Evolutionary conservation across 805 yeast species (phyloP).

Genomic region (Schwanniomyces pseudopolymorphus): DNA sequence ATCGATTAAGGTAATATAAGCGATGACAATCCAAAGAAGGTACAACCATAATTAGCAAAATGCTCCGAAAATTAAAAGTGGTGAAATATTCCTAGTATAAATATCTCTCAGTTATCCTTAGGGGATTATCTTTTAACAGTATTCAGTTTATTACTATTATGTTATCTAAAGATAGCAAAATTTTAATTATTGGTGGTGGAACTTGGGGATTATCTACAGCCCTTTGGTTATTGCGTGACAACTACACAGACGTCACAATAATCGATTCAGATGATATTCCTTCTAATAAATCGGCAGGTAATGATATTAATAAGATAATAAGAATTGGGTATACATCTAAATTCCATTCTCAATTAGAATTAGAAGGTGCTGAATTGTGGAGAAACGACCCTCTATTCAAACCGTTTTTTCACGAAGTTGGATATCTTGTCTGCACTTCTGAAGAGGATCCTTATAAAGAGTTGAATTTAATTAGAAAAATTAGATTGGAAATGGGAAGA

Average conservation of each 20-base stretch:
- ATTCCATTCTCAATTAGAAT: slow-evolving; percentile 5
- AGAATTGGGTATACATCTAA: not conserved
- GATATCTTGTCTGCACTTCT: slow-evolving; percentile 7
- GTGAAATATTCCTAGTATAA: too few species aligned
- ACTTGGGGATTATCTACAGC: slow-evolving; percentile 6
- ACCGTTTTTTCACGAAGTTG: slow-evolving; percentile 9
- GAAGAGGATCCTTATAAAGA: not conserved
- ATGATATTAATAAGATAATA: slow-evolving; percentile 8
- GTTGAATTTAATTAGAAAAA: not conserved
- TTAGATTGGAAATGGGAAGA: not conserved
- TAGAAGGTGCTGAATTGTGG: slow-evolving; percentile 8
- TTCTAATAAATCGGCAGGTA: slow-evolving; percentile 4
- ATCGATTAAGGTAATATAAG: too few species aligned
- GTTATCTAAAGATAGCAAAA: not conserved
- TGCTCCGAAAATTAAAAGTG: too few species aligned
- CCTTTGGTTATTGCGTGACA: not conserved
- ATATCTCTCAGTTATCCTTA: too few species aligned
- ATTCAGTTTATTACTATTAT: too few species aligned
- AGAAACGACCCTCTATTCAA: slow-evolving; percentile 5
- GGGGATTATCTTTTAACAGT: too few species aligned
- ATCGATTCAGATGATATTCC: slow-evolving; percentile 4
- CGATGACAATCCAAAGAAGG: too few species aligned
- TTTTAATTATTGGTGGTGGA: slow-evolving; percentile 6
- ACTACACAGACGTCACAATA: slow-evolving; percentile 1
- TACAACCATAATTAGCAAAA: too few species aligned